phyloP scores from a whole-genome alignment of 78 protist species.

The Polysphondylium violaceum region DNA sequence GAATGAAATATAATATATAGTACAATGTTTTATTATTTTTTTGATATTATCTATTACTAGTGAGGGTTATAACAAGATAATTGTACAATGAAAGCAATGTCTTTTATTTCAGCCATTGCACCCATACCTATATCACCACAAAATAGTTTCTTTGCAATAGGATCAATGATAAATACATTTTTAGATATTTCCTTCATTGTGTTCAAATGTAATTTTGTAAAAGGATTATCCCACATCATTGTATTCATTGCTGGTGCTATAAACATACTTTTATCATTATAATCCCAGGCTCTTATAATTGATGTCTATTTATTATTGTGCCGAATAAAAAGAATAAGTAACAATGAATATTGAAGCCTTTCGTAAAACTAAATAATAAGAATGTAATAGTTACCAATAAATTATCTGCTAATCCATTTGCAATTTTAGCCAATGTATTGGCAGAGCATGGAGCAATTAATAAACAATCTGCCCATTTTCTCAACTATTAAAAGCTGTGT shows the following conservation, averaged over 20 bases:
- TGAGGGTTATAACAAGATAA: too few relatives aligned
- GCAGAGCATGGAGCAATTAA: conserved; percentile 95
- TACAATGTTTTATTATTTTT: too few relatives aligned
- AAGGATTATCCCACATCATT: conserved; percentile 94
- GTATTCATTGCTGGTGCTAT: conserved; percentile 98
- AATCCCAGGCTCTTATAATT: conserved; percentile 90
- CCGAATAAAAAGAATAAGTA: too few relatives aligned
- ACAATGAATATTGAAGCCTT: background rate
- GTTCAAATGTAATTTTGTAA: conserved; percentile 84
- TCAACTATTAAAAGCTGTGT: conserved; percentile 80
- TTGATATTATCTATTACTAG: too few relatives aligned
- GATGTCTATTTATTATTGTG: conserved; percentile 22
- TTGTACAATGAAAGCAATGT: too few relatives aligned
- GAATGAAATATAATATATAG: too few relatives aligned
- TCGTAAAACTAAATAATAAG: background rate
- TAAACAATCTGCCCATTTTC: conserved; percentile 92
- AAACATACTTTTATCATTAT: conserved; percentile 57
- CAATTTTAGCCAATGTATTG: conserved; percentile 93
- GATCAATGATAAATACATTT: conserved; percentile 71
- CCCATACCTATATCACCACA: conserved; percentile 95
- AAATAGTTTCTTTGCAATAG: conserved; percentile 86
- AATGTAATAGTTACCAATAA: conserved; percentile 56
- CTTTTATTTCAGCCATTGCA: too few relatives aligned
- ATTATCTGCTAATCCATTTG: conserved; percentile 93
- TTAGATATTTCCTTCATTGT: conserved; percentile 7